These are phyloP conservation scores for Antarctomyces pellizariae DNA, from an alignment of 495 filamentous ascomycete species.

Conservation along the genomic window DNA sequence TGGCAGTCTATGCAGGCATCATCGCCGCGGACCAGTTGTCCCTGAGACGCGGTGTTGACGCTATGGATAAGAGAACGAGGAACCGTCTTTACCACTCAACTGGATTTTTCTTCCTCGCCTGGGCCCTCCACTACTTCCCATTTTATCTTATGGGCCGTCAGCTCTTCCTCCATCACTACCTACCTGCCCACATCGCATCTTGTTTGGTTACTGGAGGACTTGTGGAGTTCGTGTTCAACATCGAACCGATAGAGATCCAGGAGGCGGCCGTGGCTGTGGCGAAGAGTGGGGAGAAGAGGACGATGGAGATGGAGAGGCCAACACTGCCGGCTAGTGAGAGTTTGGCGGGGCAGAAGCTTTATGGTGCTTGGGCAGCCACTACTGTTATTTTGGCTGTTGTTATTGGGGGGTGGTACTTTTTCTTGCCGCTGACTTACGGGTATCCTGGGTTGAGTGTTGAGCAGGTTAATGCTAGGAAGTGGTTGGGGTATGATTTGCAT, in stretches of 20 bases:
- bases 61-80: constrained; percentile 74
- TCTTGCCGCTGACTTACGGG: constrained; percentile 84
- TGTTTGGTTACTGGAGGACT: constrained; percentile 88
- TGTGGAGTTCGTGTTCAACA: constrained; percentile 87
- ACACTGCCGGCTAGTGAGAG: constrained; percentile 56
- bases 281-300: constrained; percentile 29
- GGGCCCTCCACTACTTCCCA: constrained; percentile 92
- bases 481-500: constrained; percentile 91
- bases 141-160: constrained; percentile 97
- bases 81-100: constrained; percentile 93
- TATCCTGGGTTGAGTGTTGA: constrained; percentile 72
- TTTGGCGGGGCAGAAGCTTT: constrained; percentile 53
- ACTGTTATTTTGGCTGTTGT: constrained; percentile 41
- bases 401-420: constrained; percentile 72
- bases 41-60: constrained; percentile 74
- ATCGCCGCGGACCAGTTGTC: constrained; percentile 84
- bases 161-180: constrained; percentile 92
- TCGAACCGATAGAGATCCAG: constrained; percentile 40
- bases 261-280: constrained; percentile 19
- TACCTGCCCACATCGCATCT: constrained; percentile 80
- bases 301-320: constrained; percentile 16
- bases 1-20: constrained; percentile 87
- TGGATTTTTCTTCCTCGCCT: constrained; percentile 95
- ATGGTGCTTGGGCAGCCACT: constrained; percentile 56
- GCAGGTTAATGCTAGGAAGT: constrained; percentile 68